Base-by-base conservation (phyloP, 192 early-diverging fungal species). In the Podila epigama region DNA sequence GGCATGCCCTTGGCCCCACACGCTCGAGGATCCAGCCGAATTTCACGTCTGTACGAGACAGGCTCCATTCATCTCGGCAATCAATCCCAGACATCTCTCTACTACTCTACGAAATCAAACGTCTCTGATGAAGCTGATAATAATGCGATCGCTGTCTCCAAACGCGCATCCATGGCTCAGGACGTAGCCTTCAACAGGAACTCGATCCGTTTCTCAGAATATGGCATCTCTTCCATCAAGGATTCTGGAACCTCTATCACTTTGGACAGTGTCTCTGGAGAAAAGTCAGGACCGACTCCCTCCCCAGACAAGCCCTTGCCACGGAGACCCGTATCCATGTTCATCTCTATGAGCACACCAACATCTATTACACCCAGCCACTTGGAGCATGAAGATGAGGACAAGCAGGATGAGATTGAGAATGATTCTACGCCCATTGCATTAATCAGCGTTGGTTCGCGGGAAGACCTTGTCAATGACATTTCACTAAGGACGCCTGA, bases 51-150 rank as follows among this genome's bases (percentile, higher is more conserved):
- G 32, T 67, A 67, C 32, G 65, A 67, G 32, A 41, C 53, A 9
- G 55, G 31, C 16, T 67, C 65, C 2, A 58, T 67, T 0, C 65
- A 67, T 5, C 39, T 57, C 20, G 44, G 44, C n/a, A 50, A 48
- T 39, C 65, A 67, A 13, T 67, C 65, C 5, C 65, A 67, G 22
- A 67, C 65, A 0, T 65, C 63, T 1, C 39, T 65, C 13, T 65
- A 65, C 36, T 65, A 41, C 53, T 65, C 63, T 7, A 55, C 63
- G 25, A 53, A 55, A 33, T 65, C 63, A 1, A 54, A 16, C 10
- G 33, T 65, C 29, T 56, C 63, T 1, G 63, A 53, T 6, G 63
- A 65, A 12, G 29, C 33, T 12, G 63, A 39, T 28, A 50, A 62
- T 15, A 48, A 48, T 22, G 44, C 44, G 5, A 48, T 48, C 15